Conservation (phyloP, 202 grass and related monocot genomes). For the Zoysia matrella region DNA sequence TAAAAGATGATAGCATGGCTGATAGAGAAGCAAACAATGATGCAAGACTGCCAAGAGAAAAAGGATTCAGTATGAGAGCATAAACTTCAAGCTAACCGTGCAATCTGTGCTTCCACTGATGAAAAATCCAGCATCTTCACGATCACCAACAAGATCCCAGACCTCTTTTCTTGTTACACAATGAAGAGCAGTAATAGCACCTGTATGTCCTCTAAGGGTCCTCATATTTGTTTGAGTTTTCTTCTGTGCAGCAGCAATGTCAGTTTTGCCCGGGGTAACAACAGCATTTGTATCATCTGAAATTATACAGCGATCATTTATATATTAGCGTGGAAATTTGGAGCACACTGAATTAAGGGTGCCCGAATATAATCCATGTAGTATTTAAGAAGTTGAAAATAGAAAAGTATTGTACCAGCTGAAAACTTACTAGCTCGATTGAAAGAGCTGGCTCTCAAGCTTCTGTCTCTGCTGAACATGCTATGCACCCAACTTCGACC, state of each 20-base stretch:
- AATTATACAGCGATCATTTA: conserved; percentile 25
- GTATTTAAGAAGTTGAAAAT: conserved; percentile 18
- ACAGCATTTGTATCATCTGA: conserved; percentile 72
- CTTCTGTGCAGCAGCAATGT: conserved; percentile 68
- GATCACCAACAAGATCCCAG: conserved; percentile 99
- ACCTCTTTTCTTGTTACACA: conserved; percentile 95
- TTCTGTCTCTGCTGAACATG: conserved; percentile 99
- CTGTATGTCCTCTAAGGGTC: conserved; percentile 93
- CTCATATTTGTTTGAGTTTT: conserved; percentile 96
- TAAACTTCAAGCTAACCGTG: conserved; percentile 66
- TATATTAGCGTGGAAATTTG: conserved; percentile 40
- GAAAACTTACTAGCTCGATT: conserved; percentile 71
- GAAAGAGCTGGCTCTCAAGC: conserved; percentile 86
- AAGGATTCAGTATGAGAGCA: conserved; percentile 21
- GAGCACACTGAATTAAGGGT: conserved; percentile 9
- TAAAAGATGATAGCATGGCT: conserved; percentile 25
- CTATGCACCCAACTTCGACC: conserved; percentile 97
- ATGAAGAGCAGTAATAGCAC: conserved; percentile 95
- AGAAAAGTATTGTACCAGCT: neutral
- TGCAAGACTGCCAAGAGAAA: conserved; percentile 29
- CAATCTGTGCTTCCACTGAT: conserved; percentile 99
- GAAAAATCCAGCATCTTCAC: conserved; percentile 99
- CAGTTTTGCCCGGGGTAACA: conserved; percentile 65
- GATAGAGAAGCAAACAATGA: conserved; percentile 31
- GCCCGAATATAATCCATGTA: conserved; percentile 4